Evolutionary conservation across 805 yeast species (phyloP).

Genomic region (Candida multigemmis): DNA sequence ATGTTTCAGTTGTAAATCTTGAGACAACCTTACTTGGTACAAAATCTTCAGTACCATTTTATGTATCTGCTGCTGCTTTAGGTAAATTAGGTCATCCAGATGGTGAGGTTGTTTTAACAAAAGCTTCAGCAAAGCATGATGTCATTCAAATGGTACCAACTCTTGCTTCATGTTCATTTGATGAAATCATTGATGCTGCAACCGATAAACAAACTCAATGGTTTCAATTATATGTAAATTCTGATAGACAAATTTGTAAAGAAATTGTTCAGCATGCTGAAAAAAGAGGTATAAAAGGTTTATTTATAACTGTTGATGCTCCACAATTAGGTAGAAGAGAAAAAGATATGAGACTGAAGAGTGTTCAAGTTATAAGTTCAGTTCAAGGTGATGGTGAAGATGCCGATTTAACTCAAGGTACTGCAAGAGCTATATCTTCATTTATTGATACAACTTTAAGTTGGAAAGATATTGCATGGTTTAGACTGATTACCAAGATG

Average conservation of each 20-base stretch:
- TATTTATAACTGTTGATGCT: conserved; percentile 88
- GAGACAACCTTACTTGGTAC: conserved; percentile 72
- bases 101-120: conserved; percentile 81
- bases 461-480: conserved; percentile 34
- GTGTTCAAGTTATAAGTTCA: conserved; percentile 35
- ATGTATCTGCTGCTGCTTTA: conserved; percentile 85
- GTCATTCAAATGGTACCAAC: conserved; percentile 89
- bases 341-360: conserved; percentile 69
- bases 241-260: conserved; percentile 58
- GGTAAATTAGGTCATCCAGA: conserved; percentile 90
- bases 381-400: conserved; percentile 42
- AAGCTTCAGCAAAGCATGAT: conserved; percentile 65
- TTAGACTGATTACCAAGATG: conserved; percentile 26
- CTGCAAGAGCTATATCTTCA: conserved; percentile 77
- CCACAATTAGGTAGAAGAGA: conserved; percentile 89
- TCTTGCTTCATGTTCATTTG: conserved; percentile 78
- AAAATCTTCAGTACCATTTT: conserved; percentile 66
- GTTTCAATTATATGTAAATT: conserved; percentile 81
- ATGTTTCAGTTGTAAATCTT: conserved; percentile 66
- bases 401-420: conserved; percentile 62
- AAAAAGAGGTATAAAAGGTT: conserved; percentile 64
- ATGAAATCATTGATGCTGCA: conserved; percentile 72
- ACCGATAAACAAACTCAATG: conserved; percentile 67
- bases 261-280: conserved; percentile 65
- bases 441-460: conserved; percentile 48